Base-by-base conservation (phyloP, 2,329 filamentous ascomycete species). In the Drechslerella coelobrocha region DNA sequence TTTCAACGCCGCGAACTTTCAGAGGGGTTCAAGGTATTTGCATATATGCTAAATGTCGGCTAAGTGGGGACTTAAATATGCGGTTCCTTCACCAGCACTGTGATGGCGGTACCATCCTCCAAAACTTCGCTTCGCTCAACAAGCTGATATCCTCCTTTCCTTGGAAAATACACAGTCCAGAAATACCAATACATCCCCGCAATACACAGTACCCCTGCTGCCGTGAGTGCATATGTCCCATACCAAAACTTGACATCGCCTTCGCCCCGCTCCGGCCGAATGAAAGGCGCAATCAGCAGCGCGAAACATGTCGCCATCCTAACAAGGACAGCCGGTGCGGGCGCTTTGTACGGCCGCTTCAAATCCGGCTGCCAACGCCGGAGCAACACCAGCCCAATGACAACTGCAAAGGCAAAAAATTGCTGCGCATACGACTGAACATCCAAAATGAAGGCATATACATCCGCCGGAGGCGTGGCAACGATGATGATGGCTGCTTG, bases 391-490 rank as follows among this genome's bases (percentile, higher is more conserved):
- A 87, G 86, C 0, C 87, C 85, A 10, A 71, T 51, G 7, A 62
- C 66, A 12, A 71, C 59, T 9, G 59, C 66, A 9, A 63, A 47
- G 5, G 66, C 66, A 26, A 51, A 37, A 23, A 71, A 71, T 26
- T 71, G 66, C 34, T 63, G 59, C 7, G 66, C 66, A 29, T 71
- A 71, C 0, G 66, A 71, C 24, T 90, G 88, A 0, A 90, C 85
- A 50, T 91, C 87, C 0, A 90, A 79, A 26, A 91, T 90, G 74
- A 91, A 89, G 8, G 85, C 87, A 78, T 90, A 91, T 0, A 88
- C 85, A 50, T 88, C 84, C 2, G 82, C 81, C 0, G 87, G 85
- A 0, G 88, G 87, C 0, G 88, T 87, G 0, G 89, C 79, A 0
- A 82, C 78, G 53, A 91, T 89, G 2, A 90, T 86, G 0, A 90